Percentiles rank a stretch among this genome's conserved stretches.
These are phyloP conservation scores for Scleroderma citrinum DNA, from an alignment of 768 basidiomycete genomes.

Conservation along the genomic window DNA sequence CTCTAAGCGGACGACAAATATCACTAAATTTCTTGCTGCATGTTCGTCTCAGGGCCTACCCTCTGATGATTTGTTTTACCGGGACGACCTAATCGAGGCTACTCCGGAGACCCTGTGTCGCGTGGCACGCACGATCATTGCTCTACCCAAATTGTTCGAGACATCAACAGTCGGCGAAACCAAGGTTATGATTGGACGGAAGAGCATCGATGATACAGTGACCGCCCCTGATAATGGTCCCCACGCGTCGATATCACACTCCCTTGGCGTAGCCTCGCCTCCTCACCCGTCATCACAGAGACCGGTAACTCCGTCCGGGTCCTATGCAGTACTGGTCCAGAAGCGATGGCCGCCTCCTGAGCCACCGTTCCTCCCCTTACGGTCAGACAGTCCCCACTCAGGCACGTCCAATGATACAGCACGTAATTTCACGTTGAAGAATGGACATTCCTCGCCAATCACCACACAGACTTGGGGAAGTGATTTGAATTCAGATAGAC, in stretches of 20 bases:
- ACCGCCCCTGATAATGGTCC: conserved; percentile 32
- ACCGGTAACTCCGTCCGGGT: conserved; percentile 34
- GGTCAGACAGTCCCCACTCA: conserved; percentile 54
- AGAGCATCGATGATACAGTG: conserved; percentile 21
- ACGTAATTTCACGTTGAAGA: conserved; percentile 16
- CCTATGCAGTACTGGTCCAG: conserved; percentile 24
- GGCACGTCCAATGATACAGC: conserved; percentile 31
- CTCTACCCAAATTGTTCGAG: conserved; percentile 60
- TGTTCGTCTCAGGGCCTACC: conserved; percentile 63
- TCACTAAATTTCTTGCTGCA: conserved; percentile 72
- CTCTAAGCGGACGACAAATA: conserved; percentile 59
- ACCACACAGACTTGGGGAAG: conserved; percentile 21
- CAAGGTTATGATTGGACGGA: conserved; percentile 41
- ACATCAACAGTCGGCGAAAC: conserved; percentile 39
- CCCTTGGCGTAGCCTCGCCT: conserved; percentile 52
- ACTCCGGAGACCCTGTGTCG: conserved; percentile 58
- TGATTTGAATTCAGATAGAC: conserved; percentile 33
- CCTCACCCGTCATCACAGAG: conserved; percentile 46
- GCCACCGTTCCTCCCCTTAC: conserved; percentile 42
- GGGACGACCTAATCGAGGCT: conserved; percentile 61
- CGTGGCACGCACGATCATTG: conserved; percentile 69
- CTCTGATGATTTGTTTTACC: conserved; percentile 58
- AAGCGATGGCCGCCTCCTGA: conserved; percentile 49
- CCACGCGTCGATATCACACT: conserved; percentile 23
- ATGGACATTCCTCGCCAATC: conserved; percentile 7